Base-by-base conservation (phyloP, 768 basidiomycete genomes). In the Tulasnella sp. region DNA sequence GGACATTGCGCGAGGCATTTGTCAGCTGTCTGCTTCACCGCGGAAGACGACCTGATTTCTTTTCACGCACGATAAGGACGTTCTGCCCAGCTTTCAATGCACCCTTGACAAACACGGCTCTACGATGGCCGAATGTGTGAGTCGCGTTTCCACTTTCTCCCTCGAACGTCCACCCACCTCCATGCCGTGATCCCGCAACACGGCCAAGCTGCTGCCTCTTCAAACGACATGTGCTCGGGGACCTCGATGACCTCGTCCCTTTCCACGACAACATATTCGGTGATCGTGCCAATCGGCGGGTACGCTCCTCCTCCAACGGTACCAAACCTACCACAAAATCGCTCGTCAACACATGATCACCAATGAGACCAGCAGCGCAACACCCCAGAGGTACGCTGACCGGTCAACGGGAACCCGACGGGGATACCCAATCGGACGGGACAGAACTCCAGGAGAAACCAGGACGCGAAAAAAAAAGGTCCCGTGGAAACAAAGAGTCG, bases 181-280 rank as follows among this genome's bases (percentile, higher is more conserved):
- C 93, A 96, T 2, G 94, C 92, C 20, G 94, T 96, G 26, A 95
- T 83, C 3, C 90, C 93, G 0, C 87, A 93, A 2, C 93, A 81
- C 0, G 94, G 93, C 89, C 92, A 93, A 5, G 93, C 92, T 0
- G 93, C 90, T 23, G 88, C 87, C 74, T 94, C 88, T 57, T 90
- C 85, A 82, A 92, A 89, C 80, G 87, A 86, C 77, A 94, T 87
- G 83, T 95, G 91, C 5, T 86, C 83, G 0, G 93, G 94, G 3
- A 90, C 88, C 2, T 76, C 85, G 40, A 95, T 85, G 26, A 95
- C 88, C 75, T 92, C 88, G 32, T 73, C 48, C 55, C 91, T 88
- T 75, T 90, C 90, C 23, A 95, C 91, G 26, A 90, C 88, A 39
- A 94, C 87, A 81, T 93, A 92, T 80, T 95, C 90, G 10, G 91